Conservation (phyloP, 768 basidiomycete species). For the Tricholomella constricta region DNA sequence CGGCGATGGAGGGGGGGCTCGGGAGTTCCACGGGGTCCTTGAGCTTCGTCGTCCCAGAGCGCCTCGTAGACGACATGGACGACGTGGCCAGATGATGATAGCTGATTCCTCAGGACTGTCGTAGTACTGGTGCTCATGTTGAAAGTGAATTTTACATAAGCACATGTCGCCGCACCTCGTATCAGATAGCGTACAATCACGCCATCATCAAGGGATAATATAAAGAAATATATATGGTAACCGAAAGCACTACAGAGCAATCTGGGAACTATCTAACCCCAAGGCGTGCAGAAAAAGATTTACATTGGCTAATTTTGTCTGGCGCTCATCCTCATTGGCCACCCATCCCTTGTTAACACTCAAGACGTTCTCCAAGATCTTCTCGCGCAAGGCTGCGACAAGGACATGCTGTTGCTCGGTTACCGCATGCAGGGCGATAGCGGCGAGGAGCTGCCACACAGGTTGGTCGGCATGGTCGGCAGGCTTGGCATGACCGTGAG, state of each 20-base stretch:
- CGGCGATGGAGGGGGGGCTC: background rate
- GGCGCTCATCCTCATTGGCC: conserved; percentile 69
- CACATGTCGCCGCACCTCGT: too few relatives aligned
- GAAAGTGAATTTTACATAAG: too few relatives aligned
- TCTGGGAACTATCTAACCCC: conserved; percentile 69
- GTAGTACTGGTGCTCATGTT: too few relatives aligned
- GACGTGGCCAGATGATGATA: too few relatives aligned
- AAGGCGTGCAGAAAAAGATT: conserved; percentile 88
- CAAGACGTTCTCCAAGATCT: conserved; percentile 88
- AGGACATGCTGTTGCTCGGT: conserved; percentile 87
- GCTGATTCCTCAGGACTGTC: too few relatives aligned
- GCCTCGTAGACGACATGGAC: too few relatives aligned
- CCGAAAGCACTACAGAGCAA: conserved; percentile 47
- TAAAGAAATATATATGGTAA: conserved; percentile 12
- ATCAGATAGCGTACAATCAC: too few relatives aligned
- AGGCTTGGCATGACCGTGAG: conserved; percentile 37
- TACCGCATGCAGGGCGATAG: conserved; percentile 82
- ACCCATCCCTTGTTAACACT: conserved; percentile 77
- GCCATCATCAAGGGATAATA: too few relatives aligned
- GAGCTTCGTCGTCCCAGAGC: too few relatives aligned
- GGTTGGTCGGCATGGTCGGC: conserved; percentile 81
- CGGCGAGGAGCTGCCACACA: conserved; percentile 94
- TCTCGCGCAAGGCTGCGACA: conserved; percentile 85
- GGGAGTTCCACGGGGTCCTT: too few relatives aligned
- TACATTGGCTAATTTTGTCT: conserved; percentile 86